phyloP scores from a whole-genome alignment of 345 rosid species.

The Odontarrhena argentea region DNA sequence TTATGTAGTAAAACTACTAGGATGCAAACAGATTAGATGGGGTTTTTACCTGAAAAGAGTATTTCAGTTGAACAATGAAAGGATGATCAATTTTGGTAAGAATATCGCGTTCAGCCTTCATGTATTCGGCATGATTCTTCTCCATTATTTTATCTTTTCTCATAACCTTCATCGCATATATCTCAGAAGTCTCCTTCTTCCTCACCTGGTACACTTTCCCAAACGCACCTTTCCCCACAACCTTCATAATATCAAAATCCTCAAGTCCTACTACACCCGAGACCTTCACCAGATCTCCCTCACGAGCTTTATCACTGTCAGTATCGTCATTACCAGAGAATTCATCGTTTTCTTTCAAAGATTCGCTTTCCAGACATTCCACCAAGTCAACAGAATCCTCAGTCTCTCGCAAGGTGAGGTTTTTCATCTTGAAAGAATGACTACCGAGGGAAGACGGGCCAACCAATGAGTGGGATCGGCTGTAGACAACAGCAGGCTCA shows the following conservation, averaged over 20 bases:
- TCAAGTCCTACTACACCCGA: constrained; percentile 55
- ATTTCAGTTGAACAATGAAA: constrained; percentile 80
- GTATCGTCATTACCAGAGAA: constrained; percentile 23
- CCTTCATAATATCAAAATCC: constrained; percentile 79
- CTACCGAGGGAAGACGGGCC: constrained; percentile 75
- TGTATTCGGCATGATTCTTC: constrained; percentile 84
- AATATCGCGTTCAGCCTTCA: constrained; percentile 92
- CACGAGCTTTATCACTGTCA: constrained; percentile 29
- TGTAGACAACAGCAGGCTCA: constrained; percentile 70
- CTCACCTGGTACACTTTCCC: constrained; percentile 89
- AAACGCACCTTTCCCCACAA: constrained; percentile 94
- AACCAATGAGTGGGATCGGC: constrained; percentile 84
- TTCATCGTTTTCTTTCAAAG: constrained; percentile 35
- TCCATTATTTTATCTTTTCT: constrained; percentile 89
- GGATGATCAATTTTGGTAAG: constrained; percentile 80
- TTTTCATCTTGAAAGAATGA: constrained; percentile 62
- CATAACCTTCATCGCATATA: constrained; percentile 96
- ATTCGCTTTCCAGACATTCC: constrained; percentile 38
- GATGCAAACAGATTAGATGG: background rate
- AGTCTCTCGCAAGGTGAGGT: constrained; percentile 49
- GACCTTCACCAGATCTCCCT: constrained; percentile 16
- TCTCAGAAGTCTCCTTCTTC: constrained; percentile 73
- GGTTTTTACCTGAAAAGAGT: constrained; percentile 72
- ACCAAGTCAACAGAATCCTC: constrained; percentile 49
- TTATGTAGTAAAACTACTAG: background rate